These are phyloP conservation scores for Gossypium longicalyx DNA, from an alignment of 345 rosid genomes.

Conservation along the genomic window DNA sequence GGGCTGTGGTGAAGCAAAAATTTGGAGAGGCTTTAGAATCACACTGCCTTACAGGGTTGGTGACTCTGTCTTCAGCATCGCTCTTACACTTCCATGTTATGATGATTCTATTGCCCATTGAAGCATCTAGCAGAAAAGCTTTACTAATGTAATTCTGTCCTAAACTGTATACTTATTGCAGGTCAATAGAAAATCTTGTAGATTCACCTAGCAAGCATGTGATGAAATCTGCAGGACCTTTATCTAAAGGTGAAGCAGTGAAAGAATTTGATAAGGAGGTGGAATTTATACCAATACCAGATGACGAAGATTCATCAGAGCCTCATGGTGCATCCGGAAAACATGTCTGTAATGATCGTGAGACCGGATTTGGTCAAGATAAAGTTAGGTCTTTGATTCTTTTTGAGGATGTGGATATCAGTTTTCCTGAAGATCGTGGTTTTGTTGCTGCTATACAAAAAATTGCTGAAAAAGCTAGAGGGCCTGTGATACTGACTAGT, in stretches of 20 bases:
- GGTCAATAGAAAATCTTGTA: slow-evolving; percentile 54
- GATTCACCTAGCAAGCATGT: slow-evolving; percentile 29
- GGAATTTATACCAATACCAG: slow-evolving; percentile 33
- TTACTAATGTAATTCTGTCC: slow-evolving; percentile 7
- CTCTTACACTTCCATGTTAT: slow-evolving; percentile 10
- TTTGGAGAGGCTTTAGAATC: slow-evolving; percentile 83
- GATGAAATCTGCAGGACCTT: slow-evolving; percentile 18
- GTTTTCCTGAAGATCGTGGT: slow-evolving; percentile 88
- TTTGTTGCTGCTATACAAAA: slow-evolving; percentile 75
- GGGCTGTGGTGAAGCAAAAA: slow-evolving; percentile 70
- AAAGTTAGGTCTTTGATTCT: slow-evolving; percentile 68
- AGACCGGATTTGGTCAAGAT: slow-evolving; percentile 26
- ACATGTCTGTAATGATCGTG: slow-evolving; percentile 24
- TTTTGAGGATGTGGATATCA: slow-evolving; percentile 89
- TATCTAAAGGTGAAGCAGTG: slow-evolving; percentile 28
- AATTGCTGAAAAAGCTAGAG: slow-evolving; percentile 83
- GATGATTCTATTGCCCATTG: neutral
- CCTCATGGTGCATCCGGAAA: slow-evolving; percentile 30
- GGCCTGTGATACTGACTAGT: slow-evolving; percentile 82
- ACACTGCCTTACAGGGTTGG: slow-evolving; percentile 62
- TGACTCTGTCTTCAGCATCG: slow-evolving; percentile 17
- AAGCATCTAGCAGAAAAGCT: neutral
- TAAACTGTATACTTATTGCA: slow-evolving; percentile 34
- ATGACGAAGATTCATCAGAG: slow-evolving; percentile 28
- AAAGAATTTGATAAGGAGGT: slow-evolving; percentile 28